Base-by-base conservation (phyloP, 768 basidiomycete species). In the Phanerodontia chrysosporium region DNA sequence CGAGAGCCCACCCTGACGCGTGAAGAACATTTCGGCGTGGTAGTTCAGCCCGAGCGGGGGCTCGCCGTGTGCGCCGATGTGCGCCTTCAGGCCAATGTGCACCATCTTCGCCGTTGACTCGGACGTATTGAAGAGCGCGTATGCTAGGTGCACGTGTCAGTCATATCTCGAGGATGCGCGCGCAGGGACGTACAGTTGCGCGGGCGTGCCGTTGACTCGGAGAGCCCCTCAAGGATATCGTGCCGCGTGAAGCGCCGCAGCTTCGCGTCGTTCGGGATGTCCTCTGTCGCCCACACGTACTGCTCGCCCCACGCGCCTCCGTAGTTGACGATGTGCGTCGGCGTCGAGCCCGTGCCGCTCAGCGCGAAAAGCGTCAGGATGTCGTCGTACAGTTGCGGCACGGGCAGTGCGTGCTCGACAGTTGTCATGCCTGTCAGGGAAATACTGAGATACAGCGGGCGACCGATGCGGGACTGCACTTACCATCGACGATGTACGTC, bases 401-500 rank as follows among this genome's bases (percentile, higher is more conserved):
- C 75, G 5, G 89, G 89, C 39, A 90, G 68, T 22, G 86, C 76
- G 63, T 90, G 87, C 67, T 90, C 88, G 10, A 90, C 72, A 1
- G 88, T 89, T 1, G 88, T 88, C 87, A 89, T 89, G 18, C 87
- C 87, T 88, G 53, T 44, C 45, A 36, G 5, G 6, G 14, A 35
- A 21, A 10, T 18, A 12, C 8, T 4, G 39, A 10, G 39, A 42
- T 18, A 18, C 39, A 21, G 28, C 39, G 8, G 39, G 18, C 39
- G 14, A 35, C 14, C 32, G 46, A 58, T 59, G 25, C 13, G 24
- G 49, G 32, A 22, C 35, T 35, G 35, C 36, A 61, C 74, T 59
- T 59, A 84, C 88, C 89, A 65, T 90, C 89, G n/a, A 88, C 72
- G 57, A 90, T 88, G 63, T 89, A 90, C 0, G 89, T 88, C 63